Conservation (phyloP, 2,329 filamentous ascomycete species). For the Salinomyces thailandicus region DNA sequence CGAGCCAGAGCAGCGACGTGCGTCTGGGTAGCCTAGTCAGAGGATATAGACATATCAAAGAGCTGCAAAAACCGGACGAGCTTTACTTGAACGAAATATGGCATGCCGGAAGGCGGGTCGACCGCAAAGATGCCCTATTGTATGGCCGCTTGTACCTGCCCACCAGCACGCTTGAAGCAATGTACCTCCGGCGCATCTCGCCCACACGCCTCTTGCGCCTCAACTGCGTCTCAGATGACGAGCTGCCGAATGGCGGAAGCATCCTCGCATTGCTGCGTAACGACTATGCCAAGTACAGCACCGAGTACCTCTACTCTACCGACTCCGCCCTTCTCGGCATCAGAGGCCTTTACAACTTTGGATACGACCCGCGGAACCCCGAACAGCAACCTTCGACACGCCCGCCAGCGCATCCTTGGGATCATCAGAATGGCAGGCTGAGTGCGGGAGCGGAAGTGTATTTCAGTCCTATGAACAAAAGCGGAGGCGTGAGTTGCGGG, state of each 20-base stretch:
- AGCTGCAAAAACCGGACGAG: conserved; percentile 46
- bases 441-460: conserved; percentile 89
- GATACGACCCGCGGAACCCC: conserved; percentile 49
- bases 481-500: conserved; percentile 80
- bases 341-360: conserved; percentile 89
- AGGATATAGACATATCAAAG: conserved; percentile 70
- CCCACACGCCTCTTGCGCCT: conserved; percentile 71
- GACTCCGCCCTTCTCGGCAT: conserved; percentile 83
- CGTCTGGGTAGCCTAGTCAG: conserved; percentile 67
- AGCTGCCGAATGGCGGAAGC: conserved; percentile 64
- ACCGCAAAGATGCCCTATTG: conserved; percentile 50
- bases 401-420: conserved; percentile 28
- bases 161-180: conserved; percentile 71
- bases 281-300: conserved; percentile 74
- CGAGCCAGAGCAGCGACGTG: conserved; percentile 62
- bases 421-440: conserved; percentile 67
- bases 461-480: conserved; percentile 90
- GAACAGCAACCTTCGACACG: conserved; percentile 12
- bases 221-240: conserved; percentile 63
- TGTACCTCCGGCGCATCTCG: conserved; percentile 69
- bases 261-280: conserved; percentile 65
- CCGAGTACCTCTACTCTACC: conserved; percentile 84
- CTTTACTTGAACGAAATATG: conserved; percentile 42
- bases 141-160: conserved; percentile 76
- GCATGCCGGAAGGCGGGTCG: conserved; percentile 40